Evolutionary conservation across 768 basidiomycete species (phyloP).

Genomic region (Russula lepida): DNA sequence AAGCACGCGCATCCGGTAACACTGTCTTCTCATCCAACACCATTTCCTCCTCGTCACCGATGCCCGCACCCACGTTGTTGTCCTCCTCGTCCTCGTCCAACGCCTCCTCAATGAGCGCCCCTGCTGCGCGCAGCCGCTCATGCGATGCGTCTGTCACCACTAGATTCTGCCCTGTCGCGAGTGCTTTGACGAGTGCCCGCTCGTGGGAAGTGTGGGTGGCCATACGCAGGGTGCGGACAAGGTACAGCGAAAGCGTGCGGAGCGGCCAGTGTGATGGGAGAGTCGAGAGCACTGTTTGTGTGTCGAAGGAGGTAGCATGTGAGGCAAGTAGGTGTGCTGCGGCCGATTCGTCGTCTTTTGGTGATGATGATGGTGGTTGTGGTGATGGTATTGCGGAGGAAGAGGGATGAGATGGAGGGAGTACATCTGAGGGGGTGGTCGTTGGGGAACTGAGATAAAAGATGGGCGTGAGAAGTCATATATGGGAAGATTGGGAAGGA

Average conservation of each 20-base stretch:
- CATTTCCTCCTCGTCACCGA: not conserved
- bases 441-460: not conserved
- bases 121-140: slow-evolving; percentile 2
- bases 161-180: slow-evolving; percentile 74
- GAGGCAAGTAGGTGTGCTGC: slow-evolving; percentile 44
- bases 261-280: slow-evolving; percentile 77
- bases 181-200: slow-evolving; percentile 66
- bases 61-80: not conserved
- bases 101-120: slow-evolving; percentile 9
- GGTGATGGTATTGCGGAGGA: not conserved
- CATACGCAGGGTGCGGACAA: slow-evolving; percentile 1
- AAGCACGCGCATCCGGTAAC: not conserved
- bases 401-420: not conserved
- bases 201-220: slow-evolving; percentile 52
- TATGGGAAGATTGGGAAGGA: not conserved
- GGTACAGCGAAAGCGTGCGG: slow-evolving; percentile 39
- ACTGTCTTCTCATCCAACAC: slow-evolving; percentile 12
- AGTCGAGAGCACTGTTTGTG: slow-evolving; percentile 58
- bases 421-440: not conserved
- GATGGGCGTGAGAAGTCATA: not conserved
- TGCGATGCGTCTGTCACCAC: slow-evolving; percentile 31
- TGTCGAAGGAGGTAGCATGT: slow-evolving; percentile 67
- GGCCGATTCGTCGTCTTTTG: not conserved
- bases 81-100: not conserved
- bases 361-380: not conserved